phyloP scores from a whole-genome alignment of 495 filamentous ascomycete species.

The Penicillium coprophilum region DNA sequence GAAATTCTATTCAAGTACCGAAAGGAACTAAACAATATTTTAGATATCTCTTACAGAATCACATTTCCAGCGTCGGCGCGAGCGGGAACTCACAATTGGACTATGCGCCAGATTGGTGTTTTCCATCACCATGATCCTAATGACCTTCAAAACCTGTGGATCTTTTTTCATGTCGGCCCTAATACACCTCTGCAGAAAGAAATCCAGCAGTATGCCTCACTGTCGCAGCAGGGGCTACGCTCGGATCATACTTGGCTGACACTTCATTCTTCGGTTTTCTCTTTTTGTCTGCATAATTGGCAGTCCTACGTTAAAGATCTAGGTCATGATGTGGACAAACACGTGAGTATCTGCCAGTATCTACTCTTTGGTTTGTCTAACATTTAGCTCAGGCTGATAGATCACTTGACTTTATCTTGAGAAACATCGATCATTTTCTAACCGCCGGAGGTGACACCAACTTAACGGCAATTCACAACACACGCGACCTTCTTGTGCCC shows the following conservation, averaged over 20 bases:
- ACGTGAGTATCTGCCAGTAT: not conserved
- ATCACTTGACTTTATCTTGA: not conserved
- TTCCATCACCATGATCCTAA: conserved; percentile 20
- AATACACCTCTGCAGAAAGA: not conserved
- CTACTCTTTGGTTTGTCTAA: not conserved
- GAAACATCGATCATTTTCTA: not conserved
- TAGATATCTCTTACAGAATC: conserved; percentile 7
- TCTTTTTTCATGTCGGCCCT: conserved; percentile 17
- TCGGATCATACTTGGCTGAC: not conserved
- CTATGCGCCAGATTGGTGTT: conserved; percentile 19
- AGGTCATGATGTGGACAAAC: not conserved
- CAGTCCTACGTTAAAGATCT: not conserved
- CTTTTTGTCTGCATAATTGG: not conserved
- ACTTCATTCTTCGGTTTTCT: not conserved
- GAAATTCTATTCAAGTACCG: not conserved
- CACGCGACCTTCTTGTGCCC: conserved; percentile 1
- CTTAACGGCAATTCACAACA: conserved; percentile 1
- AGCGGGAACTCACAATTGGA: conserved; percentile 9
- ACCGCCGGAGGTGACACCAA: conserved; percentile 1
- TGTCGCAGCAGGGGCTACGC: conserved; percentile 11
- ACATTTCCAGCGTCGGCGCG: not conserved
- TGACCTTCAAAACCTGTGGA: conserved; percentile 16
- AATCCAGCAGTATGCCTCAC: conserved; percentile 6
- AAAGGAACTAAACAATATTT: not conserved
- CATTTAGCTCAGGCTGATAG: not conserved